A percentile compares a stretch with the other conserved stretches of the same genome.
phyloP scores from a whole-genome alignment of 2,329 filamentous ascomycete species.

The Lachnellula hyalina region DNA sequence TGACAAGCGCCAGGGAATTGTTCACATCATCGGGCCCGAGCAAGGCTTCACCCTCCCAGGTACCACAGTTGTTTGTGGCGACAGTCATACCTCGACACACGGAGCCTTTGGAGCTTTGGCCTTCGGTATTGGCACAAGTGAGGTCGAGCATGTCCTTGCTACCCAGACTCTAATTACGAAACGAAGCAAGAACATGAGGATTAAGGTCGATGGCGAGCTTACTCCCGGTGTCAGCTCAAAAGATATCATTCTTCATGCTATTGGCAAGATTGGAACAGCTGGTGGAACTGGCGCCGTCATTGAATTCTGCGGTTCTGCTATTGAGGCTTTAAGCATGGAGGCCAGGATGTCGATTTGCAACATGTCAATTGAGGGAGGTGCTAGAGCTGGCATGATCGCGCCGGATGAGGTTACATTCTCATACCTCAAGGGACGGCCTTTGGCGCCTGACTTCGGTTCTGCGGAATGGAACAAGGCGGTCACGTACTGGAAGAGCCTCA shows the following conservation, averaged over 20 bases:
- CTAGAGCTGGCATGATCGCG: conserved; percentile 92
- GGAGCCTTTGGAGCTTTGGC: conserved; percentile 93
- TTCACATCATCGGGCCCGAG: conserved; percentile 97
- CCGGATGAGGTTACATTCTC: conserved; percentile 92
- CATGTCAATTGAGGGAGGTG: conserved; percentile 97
- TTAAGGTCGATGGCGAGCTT: conserved; percentile 89
- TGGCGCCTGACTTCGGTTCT: conserved; percentile 79
- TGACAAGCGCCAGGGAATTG: conserved; percentile 95
- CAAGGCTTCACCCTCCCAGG: conserved; percentile 97
- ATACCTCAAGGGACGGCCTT: conserved; percentile 85
- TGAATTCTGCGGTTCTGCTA: conserved; percentile 94
- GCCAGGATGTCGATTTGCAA: conserved; percentile 99
- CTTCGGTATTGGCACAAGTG: conserved; percentile 95
- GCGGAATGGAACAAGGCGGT: conserved; percentile 85
- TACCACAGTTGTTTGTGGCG: conserved; percentile 94
- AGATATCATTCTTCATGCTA: conserved; percentile 88
- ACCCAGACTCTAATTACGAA: conserved; percentile 94
- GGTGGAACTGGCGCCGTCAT: conserved; percentile 93
- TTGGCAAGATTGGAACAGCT: conserved; percentile 90
- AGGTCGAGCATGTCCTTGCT: conserved; percentile 96
- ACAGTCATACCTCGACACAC: conserved; percentile 97
- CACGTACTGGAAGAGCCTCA: conserved; percentile 81
- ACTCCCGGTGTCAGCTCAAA: conserved; percentile 91
- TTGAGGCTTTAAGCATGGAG: conserved; percentile 86
- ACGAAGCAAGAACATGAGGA: conserved; percentile 97